phyloP scores from a whole-genome alignment of 2,329 filamentous ascomycete genomes.

The Ilyonectria robusta region DNA sequence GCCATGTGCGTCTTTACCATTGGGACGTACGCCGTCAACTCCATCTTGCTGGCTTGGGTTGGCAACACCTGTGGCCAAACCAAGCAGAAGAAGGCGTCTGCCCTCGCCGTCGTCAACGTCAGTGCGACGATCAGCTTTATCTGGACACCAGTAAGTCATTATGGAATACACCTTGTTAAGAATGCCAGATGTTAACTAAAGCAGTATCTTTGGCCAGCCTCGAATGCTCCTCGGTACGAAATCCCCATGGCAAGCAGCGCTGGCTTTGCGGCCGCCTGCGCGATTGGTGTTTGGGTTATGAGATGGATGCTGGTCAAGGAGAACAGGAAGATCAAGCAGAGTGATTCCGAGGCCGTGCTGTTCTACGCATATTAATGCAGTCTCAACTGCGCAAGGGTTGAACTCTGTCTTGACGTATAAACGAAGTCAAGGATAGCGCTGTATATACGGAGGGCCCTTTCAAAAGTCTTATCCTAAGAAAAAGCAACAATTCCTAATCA shows the following conservation, averaged over 20 bases:
- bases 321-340: slow-evolving; percentile 47
- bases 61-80: slow-evolving; percentile 59
- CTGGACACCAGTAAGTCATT: slow-evolving; percentile 37
- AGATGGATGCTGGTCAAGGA: slow-evolving; percentile 45
- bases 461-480: too few relatives aligned
- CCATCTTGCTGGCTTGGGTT: slow-evolving; percentile 61
- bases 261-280: slow-evolving; percentile 52
- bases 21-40: slow-evolving; percentile 57
- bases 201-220: slow-evolving; percentile 40
- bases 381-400: background rate
- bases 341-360: slow-evolving; percentile 40
- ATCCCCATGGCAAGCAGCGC: slow-evolving; percentile 40
- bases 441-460: too few relatives aligned
- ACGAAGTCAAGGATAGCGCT: background rate
- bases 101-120: slow-evolving; percentile 52
- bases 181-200: slow-evolving; percentile 2
- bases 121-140: slow-evolving; percentile 39
- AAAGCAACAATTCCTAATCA: too few relatives aligned
- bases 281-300: slow-evolving; percentile 47
- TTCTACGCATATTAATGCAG: slow-evolving; percentile 42
- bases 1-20: slow-evolving; percentile 50
- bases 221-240: slow-evolving; percentile 41
- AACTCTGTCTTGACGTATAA: background rate
- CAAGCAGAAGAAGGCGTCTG: slow-evolving; percentile 63
- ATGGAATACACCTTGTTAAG: fast-evolving